Conservation (phyloP, 208 protist genomes). For the Acanthamoeba lenticulata region DNA sequence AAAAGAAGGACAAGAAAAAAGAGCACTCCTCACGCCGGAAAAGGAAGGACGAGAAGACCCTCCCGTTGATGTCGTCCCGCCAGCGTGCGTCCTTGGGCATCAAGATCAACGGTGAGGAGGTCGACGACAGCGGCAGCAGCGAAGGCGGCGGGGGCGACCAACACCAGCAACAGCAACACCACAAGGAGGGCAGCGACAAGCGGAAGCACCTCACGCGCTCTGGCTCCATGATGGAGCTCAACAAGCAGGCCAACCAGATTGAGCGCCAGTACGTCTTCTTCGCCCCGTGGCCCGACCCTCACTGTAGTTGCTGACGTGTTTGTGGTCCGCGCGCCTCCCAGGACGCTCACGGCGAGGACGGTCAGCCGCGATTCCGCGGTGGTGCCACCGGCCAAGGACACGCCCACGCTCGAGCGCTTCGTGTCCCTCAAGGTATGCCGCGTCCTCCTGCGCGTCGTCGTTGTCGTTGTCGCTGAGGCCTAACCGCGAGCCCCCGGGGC, state of each 20-base stretch:
- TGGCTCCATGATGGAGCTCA: slow-evolving; percentile 5
- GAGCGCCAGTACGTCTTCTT: not conserved
- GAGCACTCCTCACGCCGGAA: not conserved
- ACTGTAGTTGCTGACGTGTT: not conserved
- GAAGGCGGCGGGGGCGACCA: not conserved
- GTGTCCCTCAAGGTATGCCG: not conserved
- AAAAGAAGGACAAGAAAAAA: slow-evolving; percentile 10
- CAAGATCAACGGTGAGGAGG: not conserved
- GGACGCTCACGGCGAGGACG: not conserved
- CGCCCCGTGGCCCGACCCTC: not conserved
- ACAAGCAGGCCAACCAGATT: not conserved
- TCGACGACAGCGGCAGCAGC: not conserved
- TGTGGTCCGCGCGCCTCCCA: not conserved
- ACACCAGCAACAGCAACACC: not conserved
- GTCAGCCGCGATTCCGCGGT: not conserved
- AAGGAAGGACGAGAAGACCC: not conserved
- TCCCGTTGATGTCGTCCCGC: not conserved
- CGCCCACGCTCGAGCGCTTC: not conserved
- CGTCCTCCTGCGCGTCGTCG: not conserved
- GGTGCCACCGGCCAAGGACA: not conserved
- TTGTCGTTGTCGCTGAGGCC: not conserved
- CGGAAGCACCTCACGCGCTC: not conserved
- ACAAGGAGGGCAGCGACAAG: not conserved
- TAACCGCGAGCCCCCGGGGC: no score
- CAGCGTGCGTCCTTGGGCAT: not conserved